Conservation (phyloP, 2,329 filamentous ascomycete species). For the Didymella glomerata region DNA sequence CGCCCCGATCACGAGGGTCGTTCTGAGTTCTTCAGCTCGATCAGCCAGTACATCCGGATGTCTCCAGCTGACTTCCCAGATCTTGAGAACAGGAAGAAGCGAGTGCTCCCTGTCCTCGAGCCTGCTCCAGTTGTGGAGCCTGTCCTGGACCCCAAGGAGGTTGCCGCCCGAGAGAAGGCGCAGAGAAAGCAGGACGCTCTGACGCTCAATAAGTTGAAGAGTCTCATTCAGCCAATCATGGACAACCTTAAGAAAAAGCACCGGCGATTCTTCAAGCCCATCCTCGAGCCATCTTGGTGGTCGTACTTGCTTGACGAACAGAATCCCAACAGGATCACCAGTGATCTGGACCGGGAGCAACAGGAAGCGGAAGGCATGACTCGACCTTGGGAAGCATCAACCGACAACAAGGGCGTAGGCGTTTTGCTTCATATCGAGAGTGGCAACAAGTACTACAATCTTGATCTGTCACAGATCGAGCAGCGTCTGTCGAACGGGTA, state of each 20-base stretch:
- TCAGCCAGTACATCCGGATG: constrained; percentile 80
- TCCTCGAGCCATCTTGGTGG: constrained; percentile 75
- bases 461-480: constrained; percentile 92
- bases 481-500: constrained; percentile 96
- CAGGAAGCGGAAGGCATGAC: constrained; percentile 63
- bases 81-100: constrained; percentile 83
- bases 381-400: constrained; percentile 80
- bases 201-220: constrained; percentile 85
- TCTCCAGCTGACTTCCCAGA: constrained; percentile 87
- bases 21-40: constrained; percentile 78
- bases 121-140: constrained; percentile 67
- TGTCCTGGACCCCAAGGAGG: constrained; percentile 65
- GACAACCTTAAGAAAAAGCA: constrained; percentile 93
- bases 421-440: constrained; percentile 79
- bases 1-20: constrained; percentile 74
- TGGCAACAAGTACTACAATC: constrained; percentile 91
- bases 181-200: constrained; percentile 85
- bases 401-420: constrained; percentile 78
- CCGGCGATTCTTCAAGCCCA: constrained; percentile 83
- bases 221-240: constrained; percentile 92
- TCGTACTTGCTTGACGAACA: constrained; percentile 85
- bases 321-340: constrained; percentile 71
- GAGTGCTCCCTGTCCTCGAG: constrained; percentile 78
- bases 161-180: constrained; percentile 80
- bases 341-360: constrained; percentile 65